Conservation (phyloP, 2,329 filamentous ascomycete species). For the Claviceps digitariae region DNA sequence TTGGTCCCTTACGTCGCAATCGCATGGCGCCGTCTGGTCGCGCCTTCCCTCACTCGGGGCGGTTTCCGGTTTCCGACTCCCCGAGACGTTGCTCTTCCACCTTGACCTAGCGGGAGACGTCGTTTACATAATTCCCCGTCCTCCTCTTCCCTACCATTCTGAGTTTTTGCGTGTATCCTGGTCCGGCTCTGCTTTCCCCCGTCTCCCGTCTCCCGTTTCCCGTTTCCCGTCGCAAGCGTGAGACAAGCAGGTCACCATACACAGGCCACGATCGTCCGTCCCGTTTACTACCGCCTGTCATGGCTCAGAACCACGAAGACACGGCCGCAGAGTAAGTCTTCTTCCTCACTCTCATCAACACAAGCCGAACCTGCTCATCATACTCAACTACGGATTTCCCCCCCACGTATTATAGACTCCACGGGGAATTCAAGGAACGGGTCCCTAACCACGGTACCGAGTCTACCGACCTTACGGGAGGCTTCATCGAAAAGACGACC, state of each 20-base stretch:
- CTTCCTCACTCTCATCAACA: not conserved
- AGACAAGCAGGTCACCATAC: not conserved
- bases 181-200: not conserved
- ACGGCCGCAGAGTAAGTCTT: conserved; percentile 18
- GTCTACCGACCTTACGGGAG: conserved; percentile 14
- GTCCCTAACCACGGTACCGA: conserved; percentile 11
- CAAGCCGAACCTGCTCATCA: too few species aligned
- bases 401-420: conserved; percentile 12
- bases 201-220: too few species aligned
- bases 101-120: not conserved
- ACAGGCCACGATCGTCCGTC: not conserved
- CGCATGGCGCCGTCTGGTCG: too few species aligned
- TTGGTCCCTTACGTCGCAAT: too few species aligned
- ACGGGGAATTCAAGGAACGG: conserved; percentile 15
- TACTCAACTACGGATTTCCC: not conserved
- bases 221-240: not conserved
- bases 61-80: too few species aligned
- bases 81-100: too few species aligned
- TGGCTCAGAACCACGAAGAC: conserved; percentile 22
- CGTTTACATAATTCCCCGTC: not conserved
- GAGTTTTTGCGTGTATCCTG: not conserved
- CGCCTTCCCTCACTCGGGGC: too few species aligned
- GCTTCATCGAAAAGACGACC: conserved; percentile 10
- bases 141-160: not conserved
- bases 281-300: conserved; percentile 6